Evolutionary conservation across 805 yeast genomes (phyloP), one percentile per base, ranked within the genome.

Genomic region (Candida patagonica): DNA sequence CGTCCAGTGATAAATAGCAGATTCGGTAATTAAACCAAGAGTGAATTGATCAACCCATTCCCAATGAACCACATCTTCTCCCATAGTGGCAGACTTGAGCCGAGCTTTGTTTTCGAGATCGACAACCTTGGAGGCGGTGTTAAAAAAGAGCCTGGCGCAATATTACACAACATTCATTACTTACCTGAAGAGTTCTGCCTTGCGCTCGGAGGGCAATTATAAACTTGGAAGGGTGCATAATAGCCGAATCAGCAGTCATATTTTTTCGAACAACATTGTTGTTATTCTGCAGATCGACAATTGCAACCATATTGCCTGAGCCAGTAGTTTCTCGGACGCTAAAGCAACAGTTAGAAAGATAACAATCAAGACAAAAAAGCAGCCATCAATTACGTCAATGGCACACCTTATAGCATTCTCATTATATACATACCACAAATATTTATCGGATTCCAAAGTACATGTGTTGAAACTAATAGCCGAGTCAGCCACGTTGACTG

Each of bases 161-260:
- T 24, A 24, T 8, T 24, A 24, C 8, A 12, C 8, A 29, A 20
- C 31, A 29, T 6, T 29, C 3, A 13, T 20, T 19, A 40, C 40
- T 15, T 23, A 44, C 52, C 66, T 87, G 99, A 46, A 92, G 74
- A 29, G 96, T 88, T 36, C 96, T 87, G 50, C 96, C 96, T 57
- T 87, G 92, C 31, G 97, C 97, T 58, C 97, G 76, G 49, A 92
- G 75, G 12, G 96, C 86, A 53, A 92, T 87, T 47, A 88, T 86
- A 63, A 81, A 78, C 61, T 80, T 77, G n/a, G 65, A 57, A 25
- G 98, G 97, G 62, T 87, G 94, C 92, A 92, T 79, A 58, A 92
- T 92, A 37, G 96, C 97, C 47, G 87, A 83, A 64, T 92, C 99
- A 33, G 98, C 99, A 41, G 84, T 74, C 95, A 92, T 92, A 61